Percentiles rank a stretch among this genome's conserved stretches.
Evolutionary conservation across 768 basidiomycete species (phyloP).

Genomic region (Pholiota conissans): DNA sequence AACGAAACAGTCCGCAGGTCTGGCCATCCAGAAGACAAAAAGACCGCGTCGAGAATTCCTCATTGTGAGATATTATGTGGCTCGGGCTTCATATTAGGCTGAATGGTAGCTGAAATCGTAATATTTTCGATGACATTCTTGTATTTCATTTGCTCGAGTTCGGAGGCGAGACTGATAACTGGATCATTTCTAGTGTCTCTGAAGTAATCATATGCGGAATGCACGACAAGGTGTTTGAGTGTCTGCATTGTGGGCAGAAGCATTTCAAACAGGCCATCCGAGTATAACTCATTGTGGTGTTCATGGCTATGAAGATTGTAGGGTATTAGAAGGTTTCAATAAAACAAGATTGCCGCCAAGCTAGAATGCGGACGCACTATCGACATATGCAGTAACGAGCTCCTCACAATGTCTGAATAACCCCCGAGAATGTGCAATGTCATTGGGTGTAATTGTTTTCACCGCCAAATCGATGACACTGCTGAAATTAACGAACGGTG

Average conservation of each 20-base stretch:
- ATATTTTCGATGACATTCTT: slow-evolving; percentile 3
- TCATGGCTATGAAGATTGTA: background rate
- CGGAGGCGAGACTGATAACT: background rate
- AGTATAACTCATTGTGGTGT: background rate
- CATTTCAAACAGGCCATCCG: background rate
- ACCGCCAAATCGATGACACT: background rate
- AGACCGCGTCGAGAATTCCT: slow-evolving; percentile 5
- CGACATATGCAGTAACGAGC: background rate
- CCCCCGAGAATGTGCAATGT: background rate
- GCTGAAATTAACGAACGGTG: slow-evolving; percentile 7
- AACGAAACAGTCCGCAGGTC: slow-evolving; percentile 7
- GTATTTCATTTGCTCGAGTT: slow-evolving; percentile 5
- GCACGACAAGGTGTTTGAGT: background rate
- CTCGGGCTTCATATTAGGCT: background rate
- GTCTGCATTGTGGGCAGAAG: background rate
- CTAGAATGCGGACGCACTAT: background rate
- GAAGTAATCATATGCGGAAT: background rate
- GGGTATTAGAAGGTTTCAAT: no score
- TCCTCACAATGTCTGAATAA: background rate
- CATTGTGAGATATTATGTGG: slow-evolving; percentile 4
- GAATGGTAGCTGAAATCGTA: background rate
- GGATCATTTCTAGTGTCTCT: background rate
- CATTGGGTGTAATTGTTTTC: background rate
- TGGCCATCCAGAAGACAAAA: slow-evolving; percentile 5
- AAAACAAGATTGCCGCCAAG: background rate